These are phyloP conservation scores for Multifurca ochricompacta DNA, from an alignment of 768 basidiomycete genomes.

Conservation along the genomic window DNA sequence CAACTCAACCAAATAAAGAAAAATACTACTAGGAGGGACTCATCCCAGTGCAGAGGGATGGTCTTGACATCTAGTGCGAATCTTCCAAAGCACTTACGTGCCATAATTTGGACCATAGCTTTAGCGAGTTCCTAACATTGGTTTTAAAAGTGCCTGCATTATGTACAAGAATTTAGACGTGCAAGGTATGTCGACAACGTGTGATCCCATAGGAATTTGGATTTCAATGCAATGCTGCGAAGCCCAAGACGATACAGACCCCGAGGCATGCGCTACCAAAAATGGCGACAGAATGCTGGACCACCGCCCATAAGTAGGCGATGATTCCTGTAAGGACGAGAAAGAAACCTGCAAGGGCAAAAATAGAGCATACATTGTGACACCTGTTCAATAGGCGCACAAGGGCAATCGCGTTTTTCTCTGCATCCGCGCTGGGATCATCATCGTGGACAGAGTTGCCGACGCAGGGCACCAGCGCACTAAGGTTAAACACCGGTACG, in stretches of 20 bases:
- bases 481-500: background rate
- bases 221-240: constrained; percentile 8
- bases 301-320: constrained; percentile 11
- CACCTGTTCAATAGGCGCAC: constrained; percentile 14
- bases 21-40: no score
- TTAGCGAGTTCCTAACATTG: background rate
- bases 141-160: no score
- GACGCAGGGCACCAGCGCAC: background rate
- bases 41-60: no score
- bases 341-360: constrained; percentile 15
- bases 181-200: background rate
- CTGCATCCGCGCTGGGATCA: constrained; percentile 3
- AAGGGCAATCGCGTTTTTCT: constrained; percentile 7
- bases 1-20: no score
- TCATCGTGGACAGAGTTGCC: background rate
- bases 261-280: constrained; percentile 16
- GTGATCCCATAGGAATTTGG: no score
- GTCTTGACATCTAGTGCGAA: no score
- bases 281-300: constrained; percentile 13
- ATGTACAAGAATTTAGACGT: background rate
- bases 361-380: constrained; percentile 7
- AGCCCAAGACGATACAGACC: constrained; percentile 4
- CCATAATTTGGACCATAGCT: background rate
- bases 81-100: no score
- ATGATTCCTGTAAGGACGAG: constrained; percentile 13